These are phyloP conservation scores for Gaultheria prostrata DNA, from an alignment of 148 eudicot genomes.

Conservation along the genomic window DNA sequence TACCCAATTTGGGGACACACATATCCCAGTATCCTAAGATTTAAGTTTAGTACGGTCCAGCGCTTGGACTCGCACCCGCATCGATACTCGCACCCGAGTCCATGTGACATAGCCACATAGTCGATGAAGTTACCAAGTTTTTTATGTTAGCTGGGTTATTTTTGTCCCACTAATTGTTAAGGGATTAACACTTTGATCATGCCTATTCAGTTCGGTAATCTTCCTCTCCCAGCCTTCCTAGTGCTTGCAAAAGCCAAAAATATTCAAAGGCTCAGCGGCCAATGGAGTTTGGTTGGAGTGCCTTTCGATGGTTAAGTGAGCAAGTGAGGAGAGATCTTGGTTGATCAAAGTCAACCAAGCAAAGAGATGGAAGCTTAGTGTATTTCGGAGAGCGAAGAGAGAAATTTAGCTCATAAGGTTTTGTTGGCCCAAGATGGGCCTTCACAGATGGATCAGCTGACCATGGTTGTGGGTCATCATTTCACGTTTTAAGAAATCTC, in stretches of 20 bases:
- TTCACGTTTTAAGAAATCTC: not conserved
- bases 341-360: not conserved
- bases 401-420: not conserved
- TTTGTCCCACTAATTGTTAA: not conserved
- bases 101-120: too few species aligned
- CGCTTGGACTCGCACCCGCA: too few species aligned
- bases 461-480: not conserved
- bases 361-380: not conserved
- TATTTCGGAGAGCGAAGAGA: not conserved
- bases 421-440: not conserved
- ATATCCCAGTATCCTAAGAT: too few species aligned
- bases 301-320: not conserved
- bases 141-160: not conserved
- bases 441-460: not conserved
- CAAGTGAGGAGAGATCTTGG: not conserved
- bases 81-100: too few species aligned
- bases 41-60: too few species aligned
- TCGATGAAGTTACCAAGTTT: not conserved
- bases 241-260: not conserved
- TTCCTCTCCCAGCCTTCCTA: not conserved
- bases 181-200: not conserved
- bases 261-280: not conserved
- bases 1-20: too few species aligned
- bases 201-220: not conserved
- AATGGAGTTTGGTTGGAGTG: not conserved